phyloP scores from a whole-genome alignment of 441 rosid species.

The Flueggea neowawraea region DNA sequence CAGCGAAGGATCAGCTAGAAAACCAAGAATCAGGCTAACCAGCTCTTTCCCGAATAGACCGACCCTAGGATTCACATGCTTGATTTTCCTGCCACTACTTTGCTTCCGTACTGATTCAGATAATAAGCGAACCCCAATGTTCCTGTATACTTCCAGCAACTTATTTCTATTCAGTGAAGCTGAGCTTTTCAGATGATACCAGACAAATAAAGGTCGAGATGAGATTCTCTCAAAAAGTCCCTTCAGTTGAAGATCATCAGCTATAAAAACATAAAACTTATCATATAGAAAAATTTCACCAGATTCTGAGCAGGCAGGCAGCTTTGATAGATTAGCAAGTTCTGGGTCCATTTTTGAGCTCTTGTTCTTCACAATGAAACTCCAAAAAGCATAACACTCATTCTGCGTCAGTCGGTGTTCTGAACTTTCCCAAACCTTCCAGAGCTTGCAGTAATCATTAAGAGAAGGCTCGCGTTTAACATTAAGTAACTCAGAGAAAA shows the following conservation, averaged over 20 bases:
- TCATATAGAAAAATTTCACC: slow-evolving; percentile 33
- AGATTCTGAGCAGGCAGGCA: slow-evolving; percentile 41
- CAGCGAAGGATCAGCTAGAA: slow-evolving; percentile 42
- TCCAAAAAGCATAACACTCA: slow-evolving; percentile 72
- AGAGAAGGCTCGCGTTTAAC: slow-evolving; percentile 44
- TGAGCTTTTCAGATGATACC: slow-evolving; percentile 59
- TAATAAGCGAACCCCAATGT: slow-evolving; percentile 57
- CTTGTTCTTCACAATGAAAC: slow-evolving; percentile 21
- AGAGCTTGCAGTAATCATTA: slow-evolving; percentile 53
- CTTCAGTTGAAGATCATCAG: slow-evolving; percentile 64
- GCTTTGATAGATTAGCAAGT: slow-evolving; percentile 38
- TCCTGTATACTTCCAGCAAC: slow-evolving; percentile 46
- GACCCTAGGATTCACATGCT: slow-evolving; percentile 21
- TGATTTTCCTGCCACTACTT: slow-evolving; percentile 22
- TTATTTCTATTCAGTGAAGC: slow-evolving; percentile 32
- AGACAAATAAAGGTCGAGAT: slow-evolving; percentile 46
- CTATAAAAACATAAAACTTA: slow-evolving; percentile 52
- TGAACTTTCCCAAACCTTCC: slow-evolving; percentile 63
- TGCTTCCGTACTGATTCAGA: slow-evolving; percentile 39
- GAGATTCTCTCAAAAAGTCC: slow-evolving; percentile 39
- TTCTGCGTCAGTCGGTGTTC: slow-evolving; percentile 26
- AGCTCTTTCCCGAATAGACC: slow-evolving; percentile 26
- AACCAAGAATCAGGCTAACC: slow-evolving; percentile 52
- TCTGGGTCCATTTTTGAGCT: slow-evolving; percentile 13
- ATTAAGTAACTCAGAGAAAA: slow-evolving; percentile 31